Evolutionary conservation across 2,329 filamentous ascomycete genomes (phyloP).

Genomic region (Pseudocercospora macadamiae): DNA sequence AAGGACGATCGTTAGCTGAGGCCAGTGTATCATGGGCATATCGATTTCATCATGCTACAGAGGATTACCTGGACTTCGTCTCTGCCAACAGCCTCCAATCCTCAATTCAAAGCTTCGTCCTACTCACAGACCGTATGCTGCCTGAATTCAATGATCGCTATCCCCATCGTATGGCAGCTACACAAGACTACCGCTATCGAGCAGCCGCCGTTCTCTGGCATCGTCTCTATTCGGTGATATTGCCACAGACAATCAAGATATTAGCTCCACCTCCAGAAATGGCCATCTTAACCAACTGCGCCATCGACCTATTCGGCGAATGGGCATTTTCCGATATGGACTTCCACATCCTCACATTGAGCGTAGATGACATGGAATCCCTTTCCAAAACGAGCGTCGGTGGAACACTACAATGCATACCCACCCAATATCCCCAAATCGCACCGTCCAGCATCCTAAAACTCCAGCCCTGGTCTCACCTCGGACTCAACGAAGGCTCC

Average conservation of each 20-base stretch:
- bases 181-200: slow-evolving; percentile 33
- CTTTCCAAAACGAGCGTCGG: neutral
- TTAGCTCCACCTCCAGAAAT: slow-evolving; percentile 64
- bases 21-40: slow-evolving; percentile 23
- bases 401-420: slow-evolving; percentile 15
- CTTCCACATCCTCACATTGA: slow-evolving; percentile 36
- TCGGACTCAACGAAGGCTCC: slow-evolving; percentile 75
- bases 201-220: slow-evolving; percentile 51
- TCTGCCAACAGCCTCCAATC: slow-evolving; percentile 17
- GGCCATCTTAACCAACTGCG: slow-evolving; percentile 61
- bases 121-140: slow-evolving; percentile 40
- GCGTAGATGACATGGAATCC: neutral
- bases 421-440: slow-evolving; percentile 24
- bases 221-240: slow-evolving; percentile 56
- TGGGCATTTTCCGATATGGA: slow-evolving; percentile 41
- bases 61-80: slow-evolving; percentile 31
- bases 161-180: slow-evolving; percentile 42
- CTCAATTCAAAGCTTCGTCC: slow-evolving; percentile 51
- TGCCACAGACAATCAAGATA: slow-evolving; percentile 50
- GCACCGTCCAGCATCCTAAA: slow-evolving; percentile 53
- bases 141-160: slow-evolving; percentile 29
- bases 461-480: slow-evolving; percentile 64
- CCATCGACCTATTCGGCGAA: slow-evolving; percentile 53
- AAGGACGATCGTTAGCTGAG: neutral
- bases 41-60: slow-evolving; percentile 28